phyloP scores from a whole-genome alignment of 768 basidiomycete genomes.

The Mycena indigotica region DNA sequence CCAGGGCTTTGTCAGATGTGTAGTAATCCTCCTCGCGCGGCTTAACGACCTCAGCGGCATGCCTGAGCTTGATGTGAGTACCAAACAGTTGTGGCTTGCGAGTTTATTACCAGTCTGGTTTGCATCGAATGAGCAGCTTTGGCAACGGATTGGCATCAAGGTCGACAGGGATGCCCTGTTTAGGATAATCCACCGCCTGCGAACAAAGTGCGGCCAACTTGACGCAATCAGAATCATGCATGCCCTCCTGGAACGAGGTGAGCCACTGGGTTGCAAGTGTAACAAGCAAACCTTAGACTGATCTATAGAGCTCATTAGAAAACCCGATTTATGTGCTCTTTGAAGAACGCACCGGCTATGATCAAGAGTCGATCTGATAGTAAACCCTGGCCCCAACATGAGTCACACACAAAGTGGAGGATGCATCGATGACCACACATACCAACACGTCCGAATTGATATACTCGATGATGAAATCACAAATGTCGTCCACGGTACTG shows the following conservation, averaged over 20 bases:
- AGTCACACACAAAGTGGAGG: not conserved
- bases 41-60: conserved; percentile 56
- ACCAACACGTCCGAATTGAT: conserved; percentile 83
- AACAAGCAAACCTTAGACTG: conserved; percentile 60
- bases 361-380: conserved; percentile 67
- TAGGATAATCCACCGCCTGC: conserved; percentile 80
- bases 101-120: conserved; percentile 65
- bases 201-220: conserved; percentile 63
- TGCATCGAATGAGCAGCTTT: conserved; percentile 57
- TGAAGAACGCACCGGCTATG: conserved; percentile 59
- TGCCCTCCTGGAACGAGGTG: conserved; percentile 52
- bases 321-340: not conserved
- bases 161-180: conserved; percentile 70
- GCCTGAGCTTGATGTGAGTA: conserved; percentile 33
- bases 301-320: conserved; percentile 42
- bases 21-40: conserved; percentile 70
- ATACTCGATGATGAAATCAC: conserved; percentile 81
- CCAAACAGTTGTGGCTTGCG: not conserved
- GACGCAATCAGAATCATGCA: conserved; percentile 57
- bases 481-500: conserved; percentile 69
- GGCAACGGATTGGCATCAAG: conserved; percentile 51
- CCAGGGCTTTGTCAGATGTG: conserved; percentile 68
- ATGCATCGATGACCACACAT: conserved; percentile 23
- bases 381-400: too few relatives aligned
- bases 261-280: not conserved